Evolutionary conservation across 192 early-diverging fungal species (phyloP).

Genomic region (Gryganskiella cystojenkinii): DNA sequence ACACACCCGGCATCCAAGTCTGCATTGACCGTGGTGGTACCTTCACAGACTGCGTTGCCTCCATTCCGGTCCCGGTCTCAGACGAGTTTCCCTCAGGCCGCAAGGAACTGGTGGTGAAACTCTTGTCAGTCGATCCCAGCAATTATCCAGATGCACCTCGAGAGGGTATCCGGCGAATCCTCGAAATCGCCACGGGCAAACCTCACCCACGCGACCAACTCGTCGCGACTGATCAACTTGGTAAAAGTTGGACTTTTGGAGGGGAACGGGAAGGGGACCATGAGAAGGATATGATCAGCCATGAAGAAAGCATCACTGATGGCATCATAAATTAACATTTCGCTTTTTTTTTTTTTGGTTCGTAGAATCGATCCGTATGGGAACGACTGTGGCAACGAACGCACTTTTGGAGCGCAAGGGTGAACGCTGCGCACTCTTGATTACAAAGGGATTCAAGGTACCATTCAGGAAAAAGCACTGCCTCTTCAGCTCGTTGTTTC

Average conservation of each 20-base stretch:
- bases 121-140: slow-evolving; percentile 90
- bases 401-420: slow-evolving; percentile 90
- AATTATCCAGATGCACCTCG: slow-evolving; percentile 93
- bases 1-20: slow-evolving; percentile 57
- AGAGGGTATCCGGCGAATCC: slow-evolving; percentile 92
- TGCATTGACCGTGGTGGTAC: slow-evolving; percentile 97
- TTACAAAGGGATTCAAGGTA: slow-evolving; percentile 93
- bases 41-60: slow-evolving; percentile 95
- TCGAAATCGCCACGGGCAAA: slow-evolving; percentile 82
- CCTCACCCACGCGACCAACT: slow-evolving; percentile 71
- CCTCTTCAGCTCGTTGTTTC: background rate
- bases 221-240: slow-evolving; percentile 77
- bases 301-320: background rate
- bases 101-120: slow-evolving; percentile 84
- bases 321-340: background rate
- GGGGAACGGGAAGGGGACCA: no score
- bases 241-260: no score
- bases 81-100: slow-evolving; percentile 56
- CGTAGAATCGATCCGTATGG: slow-evolving; percentile 87
- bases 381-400: slow-evolving; percentile 98
- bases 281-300: no score
- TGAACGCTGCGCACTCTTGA: slow-evolving; percentile 87
- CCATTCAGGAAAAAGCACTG: background rate
- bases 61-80: slow-evolving; percentile 66
- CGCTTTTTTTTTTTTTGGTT: background rate